A percentile compares a stretch with the other conserved stretches of the same genome.
Evolutionary conservation across 495 filamentous ascomycete species (phyloP).

Genomic region (Lepidopterella palustris): DNA sequence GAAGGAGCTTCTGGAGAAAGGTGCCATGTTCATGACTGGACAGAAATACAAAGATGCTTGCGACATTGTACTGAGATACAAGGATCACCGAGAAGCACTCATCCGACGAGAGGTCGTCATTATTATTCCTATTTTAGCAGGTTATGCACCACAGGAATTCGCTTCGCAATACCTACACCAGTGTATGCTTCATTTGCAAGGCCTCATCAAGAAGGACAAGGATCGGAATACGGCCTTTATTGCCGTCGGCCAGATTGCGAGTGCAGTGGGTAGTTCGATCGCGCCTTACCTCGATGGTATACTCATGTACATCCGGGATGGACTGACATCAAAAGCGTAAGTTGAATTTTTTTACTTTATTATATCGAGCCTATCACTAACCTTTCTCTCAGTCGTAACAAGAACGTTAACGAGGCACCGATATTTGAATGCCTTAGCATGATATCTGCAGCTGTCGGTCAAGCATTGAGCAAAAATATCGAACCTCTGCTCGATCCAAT

Average conservation of each 20-base stretch:
- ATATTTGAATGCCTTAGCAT: slow-evolving; percentile 98
- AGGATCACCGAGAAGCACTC: slow-evolving; percentile 80
- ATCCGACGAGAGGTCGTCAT: slow-evolving; percentile 83
- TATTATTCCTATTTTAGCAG: slow-evolving; percentile 87
- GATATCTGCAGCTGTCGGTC: slow-evolving; percentile 88
- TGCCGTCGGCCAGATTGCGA: slow-evolving; percentile 93
- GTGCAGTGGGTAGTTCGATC: slow-evolving; percentile 86
- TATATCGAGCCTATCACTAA: slow-evolving; percentile 28
- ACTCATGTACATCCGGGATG: slow-evolving; percentile 84
- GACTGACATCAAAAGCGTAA: slow-evolving; percentile 70
- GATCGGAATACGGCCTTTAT: slow-evolving; percentile 89
- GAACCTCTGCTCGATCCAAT: slow-evolving; percentile 91
- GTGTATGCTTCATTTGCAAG: slow-evolving; percentile 94
- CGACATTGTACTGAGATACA: slow-evolving; percentile 82
- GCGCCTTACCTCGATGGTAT: slow-evolving; percentile 93
- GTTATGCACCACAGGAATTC: slow-evolving; percentile 85
- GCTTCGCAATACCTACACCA: slow-evolving; percentile 74
- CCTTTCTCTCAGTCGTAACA: slow-evolving; percentile 52
- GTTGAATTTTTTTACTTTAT: slow-evolving; percentile 29
- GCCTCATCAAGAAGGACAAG: slow-evolving; percentile 91
- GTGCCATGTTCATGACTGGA: slow-evolving; percentile 98
- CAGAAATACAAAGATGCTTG: slow-evolving; percentile 66
- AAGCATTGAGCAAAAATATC: slow-evolving; percentile 97
- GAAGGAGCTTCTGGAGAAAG: slow-evolving; percentile 83
- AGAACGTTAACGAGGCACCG: slow-evolving; percentile 70